These are phyloP conservation scores for Vitis hybrid DNA, from an alignment of 177 flowering plant genomes.

Conservation along the genomic window DNA sequence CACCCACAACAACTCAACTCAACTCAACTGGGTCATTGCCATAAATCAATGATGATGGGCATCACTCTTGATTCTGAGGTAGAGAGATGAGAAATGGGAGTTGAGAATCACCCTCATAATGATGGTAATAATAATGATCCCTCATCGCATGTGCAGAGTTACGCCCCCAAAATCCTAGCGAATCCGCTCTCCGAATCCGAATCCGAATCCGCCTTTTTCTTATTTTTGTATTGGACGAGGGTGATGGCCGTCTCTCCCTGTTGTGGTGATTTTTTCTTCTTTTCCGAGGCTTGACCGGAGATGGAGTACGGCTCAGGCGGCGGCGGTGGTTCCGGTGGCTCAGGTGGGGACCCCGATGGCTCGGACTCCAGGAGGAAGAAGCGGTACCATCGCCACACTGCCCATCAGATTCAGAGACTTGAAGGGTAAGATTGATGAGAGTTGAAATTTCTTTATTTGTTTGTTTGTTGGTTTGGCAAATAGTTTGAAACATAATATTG, in stretches of 20 bases:
- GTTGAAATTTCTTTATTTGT: neutral
- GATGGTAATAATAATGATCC: too few species aligned
- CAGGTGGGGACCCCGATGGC: conserved; percentile 55
- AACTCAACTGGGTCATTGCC: too few species aligned
- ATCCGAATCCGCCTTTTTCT: too few species aligned
- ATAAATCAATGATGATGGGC: too few species aligned
- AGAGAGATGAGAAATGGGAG: neutral
- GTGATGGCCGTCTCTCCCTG: neutral
- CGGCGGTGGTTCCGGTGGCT: conserved; percentile 29
- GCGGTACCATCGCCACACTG: conserved; percentile 74
- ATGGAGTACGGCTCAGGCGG: conserved; percentile 39
- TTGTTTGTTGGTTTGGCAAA: neutral
- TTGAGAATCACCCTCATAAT: too few species aligned
- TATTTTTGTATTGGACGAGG: too few species aligned
- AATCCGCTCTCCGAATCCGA: too few species aligned
- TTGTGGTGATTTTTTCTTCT: neutral
- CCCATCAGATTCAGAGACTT: conserved; percentile 73
- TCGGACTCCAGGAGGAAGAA: conserved; percentile 62
- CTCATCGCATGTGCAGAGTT: too few species aligned
- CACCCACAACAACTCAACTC: too few species aligned
- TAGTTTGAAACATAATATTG: neutral
- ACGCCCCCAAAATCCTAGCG: too few species aligned
- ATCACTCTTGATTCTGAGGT: neutral
- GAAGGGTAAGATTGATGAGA: conserved; percentile 49
- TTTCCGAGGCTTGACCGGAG: neutral